Base-by-base conservation (phyloP, 1,284 basidiomycete species). In the Ustilago bromivora region DNA sequence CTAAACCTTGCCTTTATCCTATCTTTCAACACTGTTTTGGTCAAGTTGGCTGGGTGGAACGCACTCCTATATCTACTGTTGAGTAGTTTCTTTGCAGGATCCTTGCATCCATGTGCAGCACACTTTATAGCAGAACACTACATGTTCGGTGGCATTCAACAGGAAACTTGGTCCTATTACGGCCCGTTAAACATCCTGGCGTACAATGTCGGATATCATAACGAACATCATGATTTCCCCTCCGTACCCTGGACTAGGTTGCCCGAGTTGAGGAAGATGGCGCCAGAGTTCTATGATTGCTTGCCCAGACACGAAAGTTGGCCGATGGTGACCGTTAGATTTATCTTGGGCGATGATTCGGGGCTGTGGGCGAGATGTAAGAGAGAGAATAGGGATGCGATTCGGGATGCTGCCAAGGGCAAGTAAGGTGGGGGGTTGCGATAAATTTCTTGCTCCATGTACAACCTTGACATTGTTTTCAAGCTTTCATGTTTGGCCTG, bases 191-290 rank as follows among this genome's bases (percentile, higher is more conserved):
- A 99, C 87, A 80, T 92, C 6, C 88, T 99, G 15, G 93, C 94
- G n/a, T 99, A 98, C 87, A 99, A 99, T 80, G 96, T 98, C 66
- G 96, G 96, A 52, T 98, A 98, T 86, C 96, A 98, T 87, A 98
- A 98, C 87, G 96, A 99, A 86, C 96, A 99, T 87, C 96, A 99
- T 88, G 96, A 99, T 87, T 99, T 99, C 87, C 96, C 96, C 9
- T 95, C 94, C 2, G 88, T 99, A 1, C 90, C 97, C 0, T 99
- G 96, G 96, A 98, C 95, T 10, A 91, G 93, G n/a, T 90, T 99
- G 0, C 94, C 95, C 0, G 89, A 91, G 10, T 90, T 99, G 17
- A 91, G 92, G 32, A 89, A 89, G 5, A 89, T 98, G 60, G 96
- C 95, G 1, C 92, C 92, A 7, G 96, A 99, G 86, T 97, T 93